Conservation (phyloP, 192 early-diverging fungal genomes). For the Coemansia sp. region DNA sequence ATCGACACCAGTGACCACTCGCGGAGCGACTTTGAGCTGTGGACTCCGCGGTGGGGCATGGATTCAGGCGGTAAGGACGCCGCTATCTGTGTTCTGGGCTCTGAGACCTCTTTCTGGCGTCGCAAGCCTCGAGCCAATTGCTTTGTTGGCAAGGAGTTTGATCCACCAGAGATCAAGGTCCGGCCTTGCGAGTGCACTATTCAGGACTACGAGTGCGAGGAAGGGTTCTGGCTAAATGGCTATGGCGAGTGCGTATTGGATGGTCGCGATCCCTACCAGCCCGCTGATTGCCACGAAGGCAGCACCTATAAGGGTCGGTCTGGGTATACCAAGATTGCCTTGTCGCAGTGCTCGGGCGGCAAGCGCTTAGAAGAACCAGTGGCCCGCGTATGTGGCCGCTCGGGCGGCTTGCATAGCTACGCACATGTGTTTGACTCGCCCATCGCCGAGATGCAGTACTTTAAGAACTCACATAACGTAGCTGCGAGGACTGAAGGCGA, state of each 20-base stretch:
- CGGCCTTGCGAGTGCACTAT: conserved; percentile 71
- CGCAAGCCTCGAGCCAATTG: conserved; percentile 70
- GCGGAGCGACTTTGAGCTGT: conserved; percentile 85
- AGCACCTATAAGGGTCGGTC: conserved; percentile 67
- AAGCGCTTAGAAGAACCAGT: conserved; percentile 60
- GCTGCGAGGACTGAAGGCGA: conserved; percentile 56
- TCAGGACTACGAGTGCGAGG: conserved; percentile 87
- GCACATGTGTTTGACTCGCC: conserved; percentile 39
- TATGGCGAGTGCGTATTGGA: conserved; percentile 64
- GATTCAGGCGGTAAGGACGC: conserved; percentile 55
- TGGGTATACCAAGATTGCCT: conserved; percentile 76
- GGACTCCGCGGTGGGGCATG: conserved; percentile 58
- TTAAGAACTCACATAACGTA: conserved; percentile 60
- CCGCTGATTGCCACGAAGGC: conserved; percentile 64
- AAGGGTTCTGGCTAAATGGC: conserved; percentile 74
- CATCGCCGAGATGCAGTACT: conserved; percentile 64
- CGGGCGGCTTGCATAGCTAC: conserved; percentile 35
- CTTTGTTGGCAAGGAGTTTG: conserved; percentile 66
- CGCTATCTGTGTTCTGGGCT: conserved; percentile 61
- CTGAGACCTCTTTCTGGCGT: conserved; percentile 67
- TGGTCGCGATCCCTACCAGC: conserved; percentile 75
- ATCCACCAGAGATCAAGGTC: conserved; percentile 48
- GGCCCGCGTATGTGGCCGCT: conserved; percentile 67
- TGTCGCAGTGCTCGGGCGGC: conserved; percentile 76
- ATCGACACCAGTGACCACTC: conserved; percentile 53